A percentile compares a stretch with the other conserved stretches of the same genome.
Conservation (phyloP, 2,329 filamentous ascomycete genomes). For the Geosmithia putterillii region DNA sequence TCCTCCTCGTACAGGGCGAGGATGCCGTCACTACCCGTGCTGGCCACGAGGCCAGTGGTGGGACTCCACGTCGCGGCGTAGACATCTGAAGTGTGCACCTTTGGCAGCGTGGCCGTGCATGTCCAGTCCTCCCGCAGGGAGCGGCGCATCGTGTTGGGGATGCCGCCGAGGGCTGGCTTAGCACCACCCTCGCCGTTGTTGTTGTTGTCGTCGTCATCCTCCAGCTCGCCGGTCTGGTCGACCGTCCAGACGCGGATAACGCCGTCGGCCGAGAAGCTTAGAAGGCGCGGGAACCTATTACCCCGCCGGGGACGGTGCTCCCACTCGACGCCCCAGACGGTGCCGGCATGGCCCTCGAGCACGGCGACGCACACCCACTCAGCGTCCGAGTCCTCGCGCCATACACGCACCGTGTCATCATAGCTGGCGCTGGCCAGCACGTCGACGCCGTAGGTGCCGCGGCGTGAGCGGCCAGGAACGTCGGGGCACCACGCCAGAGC, state of each 20-base stretch:
- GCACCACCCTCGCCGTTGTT: constrained; percentile 13
- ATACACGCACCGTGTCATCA: constrained; percentile 81
- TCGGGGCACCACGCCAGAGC: constrained; percentile 84
- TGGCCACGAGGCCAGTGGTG: constrained; percentile 66
- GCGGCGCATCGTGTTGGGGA: constrained; percentile 84
- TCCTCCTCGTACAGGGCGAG: constrained; percentile 68
- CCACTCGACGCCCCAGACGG: constrained; percentile 82
- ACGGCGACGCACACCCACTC: constrained; percentile 88
- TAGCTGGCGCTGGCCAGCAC: constrained; percentile 86
- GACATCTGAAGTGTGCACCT: constrained; percentile 60
- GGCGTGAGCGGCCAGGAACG: constrained; percentile 32
- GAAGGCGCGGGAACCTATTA: constrained; percentile 45
- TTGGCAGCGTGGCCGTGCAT: constrained; percentile 64
- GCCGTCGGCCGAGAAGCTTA: constrained; percentile 77
- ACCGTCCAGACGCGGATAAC: constrained; percentile 72
- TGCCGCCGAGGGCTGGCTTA: constrained; percentile 38
- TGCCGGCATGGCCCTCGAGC: constrained; percentile 68
- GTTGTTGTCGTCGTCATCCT: constrained; percentile 14
- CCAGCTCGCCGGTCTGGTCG: constrained; percentile 38
- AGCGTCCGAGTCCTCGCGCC: constrained; percentile 75
- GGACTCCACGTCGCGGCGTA: constrained; percentile 81
- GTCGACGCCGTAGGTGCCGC: constrained; percentile 46
- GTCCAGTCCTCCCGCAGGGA: constrained; percentile 72
- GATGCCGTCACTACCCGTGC: constrained; percentile 74
- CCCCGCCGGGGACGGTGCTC: constrained; percentile 32